Conservation (phyloP, 176 grass and related monocot species). For the Cenchrus americanus region DNA sequence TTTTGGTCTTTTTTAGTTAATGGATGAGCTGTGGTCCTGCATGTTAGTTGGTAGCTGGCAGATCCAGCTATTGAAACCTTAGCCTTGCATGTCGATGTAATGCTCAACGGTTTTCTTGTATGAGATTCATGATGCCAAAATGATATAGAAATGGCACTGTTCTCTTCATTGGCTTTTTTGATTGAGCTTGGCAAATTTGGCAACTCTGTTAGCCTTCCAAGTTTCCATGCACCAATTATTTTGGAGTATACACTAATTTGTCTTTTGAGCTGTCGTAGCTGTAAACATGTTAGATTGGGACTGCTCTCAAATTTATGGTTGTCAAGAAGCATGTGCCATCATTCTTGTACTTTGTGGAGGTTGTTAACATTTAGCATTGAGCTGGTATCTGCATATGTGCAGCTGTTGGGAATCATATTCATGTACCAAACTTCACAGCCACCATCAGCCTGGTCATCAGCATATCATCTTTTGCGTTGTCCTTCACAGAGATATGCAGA, state of each 20-base stretch:
- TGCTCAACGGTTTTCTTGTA: background rate
- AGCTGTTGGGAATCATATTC: conserved; percentile 28
- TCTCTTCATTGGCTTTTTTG: background rate
- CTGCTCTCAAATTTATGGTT: background rate
- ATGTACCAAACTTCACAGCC: background rate
- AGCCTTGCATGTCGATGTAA: conserved; percentile 20
- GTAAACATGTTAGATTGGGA: background rate
- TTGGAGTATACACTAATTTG: background rate
- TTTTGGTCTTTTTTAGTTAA: conserved; percentile 24
- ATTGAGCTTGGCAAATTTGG: background rate
- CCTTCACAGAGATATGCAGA: background rate
- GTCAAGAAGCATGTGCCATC: conserved; percentile 22
- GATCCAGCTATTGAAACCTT: conserved; percentile 6
- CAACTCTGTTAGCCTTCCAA: background rate
- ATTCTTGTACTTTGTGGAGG: background rate
- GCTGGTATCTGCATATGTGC: background rate
- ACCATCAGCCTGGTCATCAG: conserved; percentile 12
- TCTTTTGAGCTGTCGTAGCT: conserved; percentile 2
- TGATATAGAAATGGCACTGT: background rate
- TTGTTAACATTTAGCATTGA: conserved; percentile 35
- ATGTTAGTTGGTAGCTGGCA: background rate
- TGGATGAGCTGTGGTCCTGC: background rate
- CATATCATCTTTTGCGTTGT: conserved; percentile 26
- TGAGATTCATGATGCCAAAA: background rate
- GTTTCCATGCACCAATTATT: background rate